Percentiles rank a stretch among this genome's conserved stretches.
Conservation (phyloP, 2,329 filamentous ascomycete genomes). For the Arthrobotrys sphaeroides region DNA sequence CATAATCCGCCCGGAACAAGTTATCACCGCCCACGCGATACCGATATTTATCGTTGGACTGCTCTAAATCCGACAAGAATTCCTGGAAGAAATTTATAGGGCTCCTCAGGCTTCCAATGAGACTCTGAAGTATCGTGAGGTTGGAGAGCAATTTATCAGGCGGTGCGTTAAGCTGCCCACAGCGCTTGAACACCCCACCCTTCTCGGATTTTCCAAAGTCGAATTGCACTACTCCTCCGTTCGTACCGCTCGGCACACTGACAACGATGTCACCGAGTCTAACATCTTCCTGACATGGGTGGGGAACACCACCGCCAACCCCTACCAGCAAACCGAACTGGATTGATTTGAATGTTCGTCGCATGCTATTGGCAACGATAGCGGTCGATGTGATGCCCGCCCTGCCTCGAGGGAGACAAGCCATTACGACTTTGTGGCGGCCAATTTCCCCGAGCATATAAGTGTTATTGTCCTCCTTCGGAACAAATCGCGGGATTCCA, state of each 20-base stretch:
- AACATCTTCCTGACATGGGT: constrained; percentile 50
- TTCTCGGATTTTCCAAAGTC: background rate
- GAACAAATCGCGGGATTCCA: background rate
- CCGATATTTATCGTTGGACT: background rate
- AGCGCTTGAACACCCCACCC: too few relatives aligned
- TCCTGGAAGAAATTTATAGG: background rate
- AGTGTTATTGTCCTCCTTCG: background rate
- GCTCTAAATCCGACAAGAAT: background rate
- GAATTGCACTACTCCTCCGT: constrained; percentile 11
- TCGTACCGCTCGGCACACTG: background rate
- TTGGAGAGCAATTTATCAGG: background rate
- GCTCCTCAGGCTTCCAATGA: background rate
- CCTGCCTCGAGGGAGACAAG: background rate
- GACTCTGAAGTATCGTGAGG: background rate
- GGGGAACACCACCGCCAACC: constrained; percentile 14
- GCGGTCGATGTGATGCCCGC: background rate
- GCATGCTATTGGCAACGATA: too few relatives aligned
- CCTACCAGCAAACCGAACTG: constrained; percentile 15
- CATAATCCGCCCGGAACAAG: background rate
- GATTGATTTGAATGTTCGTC: background rate
- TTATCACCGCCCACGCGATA: background rate
- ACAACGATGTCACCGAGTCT: constrained; percentile 54
- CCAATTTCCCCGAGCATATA: background rate
- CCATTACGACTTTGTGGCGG: background rate
- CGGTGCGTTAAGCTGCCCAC: too few relatives aligned